A percentile compares a stretch with the other conserved stretches of the same genome.
Evolutionary conservation across 2,329 filamentous ascomycete species (phyloP).

Genomic region (Zarea fungicola): DNA sequence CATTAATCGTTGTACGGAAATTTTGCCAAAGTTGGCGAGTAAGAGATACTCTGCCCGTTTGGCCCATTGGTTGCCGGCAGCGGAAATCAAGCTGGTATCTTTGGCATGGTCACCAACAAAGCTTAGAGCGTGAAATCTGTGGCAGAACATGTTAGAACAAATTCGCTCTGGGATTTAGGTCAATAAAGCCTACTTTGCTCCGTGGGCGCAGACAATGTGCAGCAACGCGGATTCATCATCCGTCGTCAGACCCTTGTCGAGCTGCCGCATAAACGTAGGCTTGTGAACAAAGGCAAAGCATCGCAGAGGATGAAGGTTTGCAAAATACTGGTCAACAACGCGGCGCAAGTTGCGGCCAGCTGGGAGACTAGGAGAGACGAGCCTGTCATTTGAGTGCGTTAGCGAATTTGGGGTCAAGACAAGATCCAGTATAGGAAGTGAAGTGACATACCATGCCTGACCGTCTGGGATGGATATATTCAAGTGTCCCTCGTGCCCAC

Average conservation of each 20-base stretch:
- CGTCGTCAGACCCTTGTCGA: conserved; percentile 31
- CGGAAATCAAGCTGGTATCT: conserved; percentile 25
- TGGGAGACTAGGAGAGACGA: conserved; percentile 29
- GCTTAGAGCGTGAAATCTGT: conserved; percentile 30
- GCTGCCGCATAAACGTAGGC: conserved; percentile 33
- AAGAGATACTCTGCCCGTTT: conserved; percentile 31
- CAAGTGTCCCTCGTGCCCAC: not conserved
- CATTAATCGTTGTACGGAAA: conserved; percentile 35
- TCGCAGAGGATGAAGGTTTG: conserved; percentile 35
- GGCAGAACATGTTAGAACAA: conserved; percentile 10
- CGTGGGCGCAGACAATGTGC: conserved; percentile 33
- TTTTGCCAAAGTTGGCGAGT: conserved; percentile 33
- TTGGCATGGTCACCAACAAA: conserved; percentile 25
- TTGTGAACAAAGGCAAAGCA: conserved; percentile 38
- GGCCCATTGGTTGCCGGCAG: conserved; percentile 34
- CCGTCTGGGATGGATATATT: conserved; percentile 12
- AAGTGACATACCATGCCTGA: conserved; percentile 15
- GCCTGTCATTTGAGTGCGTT: conserved; percentile 23
- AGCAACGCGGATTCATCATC: conserved; percentile 33
- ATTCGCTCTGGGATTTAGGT: not conserved
- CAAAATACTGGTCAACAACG: conserved; percentile 34
- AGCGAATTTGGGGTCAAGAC: not conserved
- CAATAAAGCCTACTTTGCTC: conserved; percentile 28
- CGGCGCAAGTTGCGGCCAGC: conserved; percentile 29
- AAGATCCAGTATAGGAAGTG: not conserved